Conservation (phyloP, 1,284 basidiomycete species). For the Rhodotorula sp. region DNA sequence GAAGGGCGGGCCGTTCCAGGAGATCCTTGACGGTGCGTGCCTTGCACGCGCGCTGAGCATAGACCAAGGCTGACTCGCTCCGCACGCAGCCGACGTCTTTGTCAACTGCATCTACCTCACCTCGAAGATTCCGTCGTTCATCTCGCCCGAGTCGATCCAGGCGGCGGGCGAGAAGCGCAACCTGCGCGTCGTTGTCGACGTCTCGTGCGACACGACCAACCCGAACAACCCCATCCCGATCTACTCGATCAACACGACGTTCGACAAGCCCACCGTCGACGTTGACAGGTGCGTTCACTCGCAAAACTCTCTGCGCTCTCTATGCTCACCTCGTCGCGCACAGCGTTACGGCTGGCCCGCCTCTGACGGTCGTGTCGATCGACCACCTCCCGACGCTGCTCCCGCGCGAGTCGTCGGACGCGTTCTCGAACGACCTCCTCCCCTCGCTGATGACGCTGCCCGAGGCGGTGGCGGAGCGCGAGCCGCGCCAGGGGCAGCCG, state of each 20-base stretch:
- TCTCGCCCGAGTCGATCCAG: constrained; percentile 73
- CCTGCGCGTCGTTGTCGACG: constrained; percentile 88
- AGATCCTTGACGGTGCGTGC: constrained; percentile 75
- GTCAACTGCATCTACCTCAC: constrained; percentile 99
- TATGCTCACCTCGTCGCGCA: constrained; percentile 47
- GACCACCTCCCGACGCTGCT: constrained; percentile 96
- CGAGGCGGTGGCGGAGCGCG: constrained; percentile 29
- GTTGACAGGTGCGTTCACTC: constrained; percentile 57
- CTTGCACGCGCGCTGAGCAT: not conserved
- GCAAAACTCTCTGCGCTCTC: not conserved
- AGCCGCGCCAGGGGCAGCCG: constrained; percentile 26
- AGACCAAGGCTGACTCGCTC: not conserved
- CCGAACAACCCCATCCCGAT: constrained; percentile 98
- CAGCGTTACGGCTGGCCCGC: constrained; percentile 59
- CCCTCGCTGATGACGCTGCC: constrained; percentile 80
- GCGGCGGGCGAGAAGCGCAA: constrained; percentile 69
- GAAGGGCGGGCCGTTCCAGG: constrained; percentile 94
- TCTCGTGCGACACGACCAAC: constrained; percentile 99
- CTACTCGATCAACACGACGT: constrained; percentile 94
- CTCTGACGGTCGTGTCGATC: constrained; percentile 87
- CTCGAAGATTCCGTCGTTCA: constrained; percentile 82
- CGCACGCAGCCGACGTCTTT: constrained; percentile 79
- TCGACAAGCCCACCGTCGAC: constrained; percentile 86
- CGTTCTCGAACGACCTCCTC: constrained; percentile 87
- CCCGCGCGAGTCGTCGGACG: constrained; percentile 94